These are phyloP conservation scores for Fraxinus ornus DNA, from an alignment of 305 asterid species.

Conservation along the genomic window DNA sequence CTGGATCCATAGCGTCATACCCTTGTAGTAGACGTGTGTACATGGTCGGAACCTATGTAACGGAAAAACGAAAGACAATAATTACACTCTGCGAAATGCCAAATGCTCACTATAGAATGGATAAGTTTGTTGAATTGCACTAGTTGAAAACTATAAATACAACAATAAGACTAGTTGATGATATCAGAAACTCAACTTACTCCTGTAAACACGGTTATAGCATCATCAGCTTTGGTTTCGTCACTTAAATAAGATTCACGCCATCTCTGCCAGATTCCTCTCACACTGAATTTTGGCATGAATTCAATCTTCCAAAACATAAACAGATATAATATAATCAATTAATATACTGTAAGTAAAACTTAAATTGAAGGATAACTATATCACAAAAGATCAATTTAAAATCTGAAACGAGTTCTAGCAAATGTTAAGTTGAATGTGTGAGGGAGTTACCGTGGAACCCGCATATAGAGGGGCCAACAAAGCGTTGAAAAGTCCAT, in stretches of 20 bases:
- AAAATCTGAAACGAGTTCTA: neutral
- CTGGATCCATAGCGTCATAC: slow-evolving; percentile 81
- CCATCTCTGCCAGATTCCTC: slow-evolving; percentile 99
- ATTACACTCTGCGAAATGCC: neutral
- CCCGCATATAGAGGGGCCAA: slow-evolving; percentile 67
- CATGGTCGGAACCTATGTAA: slow-evolving; percentile 82
- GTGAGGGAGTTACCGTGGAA: slow-evolving; percentile 50
- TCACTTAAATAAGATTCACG: slow-evolving; percentile 76
- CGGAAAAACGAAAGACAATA: neutral
- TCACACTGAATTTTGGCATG: slow-evolving; percentile 92
- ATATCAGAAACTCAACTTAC: slow-evolving; percentile 41
- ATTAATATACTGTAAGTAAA: slow-evolving; percentile 13
- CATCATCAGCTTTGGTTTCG: slow-evolving; percentile 56
- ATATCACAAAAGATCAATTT: slow-evolving; percentile 3
- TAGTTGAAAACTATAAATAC: neutral
- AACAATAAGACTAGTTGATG: neutral
- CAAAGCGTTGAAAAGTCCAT: slow-evolving; percentile 83
- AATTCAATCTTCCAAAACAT: slow-evolving; percentile 67
- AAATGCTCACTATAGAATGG: neutral
- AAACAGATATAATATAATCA: slow-evolving; percentile 7
- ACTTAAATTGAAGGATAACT: neutral
- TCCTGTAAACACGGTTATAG: slow-evolving; percentile 89
- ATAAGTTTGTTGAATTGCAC: neutral
- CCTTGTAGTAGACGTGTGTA: slow-evolving; percentile 95
- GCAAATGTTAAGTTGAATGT: slow-evolving; percentile 13